Evolutionary conservation across 2,329 filamentous ascomycete species (phyloP).

Genomic region (Alternaria incomplexa): DNA sequence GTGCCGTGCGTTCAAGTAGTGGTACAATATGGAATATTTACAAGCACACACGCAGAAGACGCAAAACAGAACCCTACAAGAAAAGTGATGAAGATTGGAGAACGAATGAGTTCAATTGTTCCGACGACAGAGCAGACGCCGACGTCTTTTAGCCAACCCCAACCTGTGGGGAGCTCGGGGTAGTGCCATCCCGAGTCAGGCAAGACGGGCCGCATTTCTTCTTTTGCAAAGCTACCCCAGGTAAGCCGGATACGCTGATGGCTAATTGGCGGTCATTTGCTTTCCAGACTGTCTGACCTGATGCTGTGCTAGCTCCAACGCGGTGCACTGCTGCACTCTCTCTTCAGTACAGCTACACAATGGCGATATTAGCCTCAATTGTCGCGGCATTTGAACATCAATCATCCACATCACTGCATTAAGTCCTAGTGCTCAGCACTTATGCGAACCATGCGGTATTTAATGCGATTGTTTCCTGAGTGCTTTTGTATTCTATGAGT

Average conservation of each 20-base stretch:
- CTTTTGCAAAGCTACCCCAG: constrained; percentile 5
- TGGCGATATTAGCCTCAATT: constrained; percentile 5
- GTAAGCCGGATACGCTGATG: constrained; percentile 2
- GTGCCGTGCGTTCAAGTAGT: not conserved
- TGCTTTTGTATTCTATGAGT: not conserved
- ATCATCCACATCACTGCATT: not conserved
- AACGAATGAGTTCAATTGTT: constrained; percentile 1
- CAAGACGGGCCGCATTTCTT: constrained; percentile 31
- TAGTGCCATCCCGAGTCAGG: constrained; percentile 30
- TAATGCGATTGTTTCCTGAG: not conserved
- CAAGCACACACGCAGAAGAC: not conserved
- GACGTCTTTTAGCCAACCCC: constrained; percentile 21
- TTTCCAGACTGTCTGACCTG: not conserved
- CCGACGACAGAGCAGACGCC: constrained; percentile 25
- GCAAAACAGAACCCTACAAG: not conserved
- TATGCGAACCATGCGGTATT: not conserved
- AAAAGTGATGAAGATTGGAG: not conserved
- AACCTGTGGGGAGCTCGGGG: constrained; percentile 31
- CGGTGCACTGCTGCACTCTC: not conserved
- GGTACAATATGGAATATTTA: not conserved
- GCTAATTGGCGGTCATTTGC: constrained; percentile 1
- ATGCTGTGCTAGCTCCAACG: not conserved
- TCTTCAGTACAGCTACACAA: not conserved
- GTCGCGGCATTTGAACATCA: constrained; percentile 15
- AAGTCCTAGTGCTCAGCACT: not conserved